phyloP scores from a whole-genome alignment of 805 yeast species.

The Saccharomycopsis sp. region DNA sequence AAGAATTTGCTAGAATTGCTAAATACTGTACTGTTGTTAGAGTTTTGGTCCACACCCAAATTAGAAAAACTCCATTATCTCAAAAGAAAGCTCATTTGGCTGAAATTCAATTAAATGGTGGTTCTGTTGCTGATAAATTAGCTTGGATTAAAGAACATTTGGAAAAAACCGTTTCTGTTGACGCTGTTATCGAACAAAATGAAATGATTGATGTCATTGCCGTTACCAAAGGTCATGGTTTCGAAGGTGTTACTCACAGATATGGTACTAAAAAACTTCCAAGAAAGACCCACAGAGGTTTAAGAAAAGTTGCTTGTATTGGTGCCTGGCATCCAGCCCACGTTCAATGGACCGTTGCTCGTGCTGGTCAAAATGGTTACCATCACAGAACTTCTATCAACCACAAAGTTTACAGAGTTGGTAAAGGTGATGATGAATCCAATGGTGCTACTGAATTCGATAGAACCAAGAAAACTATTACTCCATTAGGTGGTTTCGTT shows the following conservation, averaged over 20 bases:
- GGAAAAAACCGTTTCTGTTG: conserved; percentile 96
- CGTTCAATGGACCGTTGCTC: conserved; percentile 99
- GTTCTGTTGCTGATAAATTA: conserved; percentile 94
- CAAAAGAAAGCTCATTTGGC: conserved; percentile 99
- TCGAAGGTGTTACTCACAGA: conserved; percentile 99
- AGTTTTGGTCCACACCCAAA: conserved; percentile 98
- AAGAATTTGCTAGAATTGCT: conserved; percentile 96
- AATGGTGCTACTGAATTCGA: conserved; percentile 95
- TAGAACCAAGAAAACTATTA: conserved; percentile 99
- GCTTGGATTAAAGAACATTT: conserved; percentile 98
- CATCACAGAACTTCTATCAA: conserved; percentile 99
- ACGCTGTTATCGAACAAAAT: conserved; percentile 95
- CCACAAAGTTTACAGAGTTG: conserved; percentile 99
- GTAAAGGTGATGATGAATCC: conserved; percentile 90
- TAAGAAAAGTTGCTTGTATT: conserved; percentile 99
- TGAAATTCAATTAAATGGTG: conserved; percentile 99
- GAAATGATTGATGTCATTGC: conserved; percentile 98
- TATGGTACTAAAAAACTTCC: conserved; percentile 99
- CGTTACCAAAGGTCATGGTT: conserved; percentile 99
- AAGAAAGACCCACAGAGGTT: conserved; percentile 99
- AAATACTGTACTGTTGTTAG: conserved; percentile 98
- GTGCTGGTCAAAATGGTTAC: conserved; percentile 99
- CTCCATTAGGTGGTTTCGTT: conserved; percentile 99
- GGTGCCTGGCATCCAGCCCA: conserved; percentile 99
- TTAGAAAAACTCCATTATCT: conserved; percentile 97